Conservation (phyloP, 2,329 filamentous ascomycete species). For the Pseudopithomyces maydicus region DNA sequence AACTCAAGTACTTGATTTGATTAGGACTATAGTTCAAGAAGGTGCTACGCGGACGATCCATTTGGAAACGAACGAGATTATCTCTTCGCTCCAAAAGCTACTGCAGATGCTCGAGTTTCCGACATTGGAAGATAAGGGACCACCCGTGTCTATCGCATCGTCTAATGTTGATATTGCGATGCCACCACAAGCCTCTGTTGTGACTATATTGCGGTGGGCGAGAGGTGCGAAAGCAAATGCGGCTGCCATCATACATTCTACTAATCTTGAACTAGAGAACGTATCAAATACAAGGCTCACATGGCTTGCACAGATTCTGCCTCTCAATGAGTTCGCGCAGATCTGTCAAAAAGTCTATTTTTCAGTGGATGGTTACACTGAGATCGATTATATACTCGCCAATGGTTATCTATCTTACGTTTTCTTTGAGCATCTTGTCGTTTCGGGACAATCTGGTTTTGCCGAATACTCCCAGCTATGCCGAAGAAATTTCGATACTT, state of each 20-base stretch:
- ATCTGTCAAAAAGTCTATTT: constrained; percentile 47
- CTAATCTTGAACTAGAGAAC: constrained; percentile 24
- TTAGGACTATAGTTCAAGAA: constrained; percentile 30
- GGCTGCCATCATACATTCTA: background rate
- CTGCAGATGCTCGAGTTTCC: constrained; percentile 6
- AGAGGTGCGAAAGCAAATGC: constrained; percentile 28
- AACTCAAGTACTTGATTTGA: constrained; percentile 40
- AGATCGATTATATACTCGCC: constrained; percentile 43
- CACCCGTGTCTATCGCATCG: background rate
- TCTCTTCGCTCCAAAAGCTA: constrained; percentile 9
- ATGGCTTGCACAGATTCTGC: constrained; percentile 42
- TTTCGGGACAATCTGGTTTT: constrained; percentile 26
- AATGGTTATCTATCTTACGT: constrained; percentile 44
- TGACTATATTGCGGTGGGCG: constrained; percentile 39
- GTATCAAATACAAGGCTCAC: constrained; percentile 26
- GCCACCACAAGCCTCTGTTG: constrained; percentile 35
- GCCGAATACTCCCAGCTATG: constrained; percentile 30
- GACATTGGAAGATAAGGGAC: background rate
- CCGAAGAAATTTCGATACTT: constrained; percentile 28
- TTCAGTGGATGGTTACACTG: constrained; percentile 35
- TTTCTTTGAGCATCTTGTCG: constrained; percentile 39
- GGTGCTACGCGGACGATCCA: background rate
- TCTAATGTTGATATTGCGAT: constrained; percentile 11
- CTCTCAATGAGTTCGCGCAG: constrained; percentile 37
- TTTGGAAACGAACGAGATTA: constrained; percentile 7